Base-by-base conservation (phyloP, 1,284 basidiomycete species). In the Fistulina hepatica region DNA sequence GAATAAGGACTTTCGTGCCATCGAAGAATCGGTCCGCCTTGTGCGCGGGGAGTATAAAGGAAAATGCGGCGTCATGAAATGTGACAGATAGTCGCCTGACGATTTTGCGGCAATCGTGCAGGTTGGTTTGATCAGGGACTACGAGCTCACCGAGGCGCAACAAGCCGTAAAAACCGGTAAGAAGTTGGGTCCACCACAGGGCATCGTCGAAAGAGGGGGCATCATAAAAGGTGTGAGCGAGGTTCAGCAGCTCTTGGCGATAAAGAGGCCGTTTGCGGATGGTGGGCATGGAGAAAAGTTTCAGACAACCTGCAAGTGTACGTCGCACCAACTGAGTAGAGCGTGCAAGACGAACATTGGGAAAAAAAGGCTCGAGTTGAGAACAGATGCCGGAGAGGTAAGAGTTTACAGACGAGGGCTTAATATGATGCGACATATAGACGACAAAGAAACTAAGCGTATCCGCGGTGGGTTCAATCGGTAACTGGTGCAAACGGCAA, bases 301-400 rank as follows among this genome's bases (percentile, higher is more conserved):
- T 42, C 6, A 45, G 51, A 41, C 55, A 60, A 0, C 64, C 63
- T 1, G 38, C 34, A 0, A 68, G 37, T 0, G 60, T 63, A 12
- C 16, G 35, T 17, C 13, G 30, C 0, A 44, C 34, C 12, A 68
- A 43, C 0, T 24, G 42, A 4, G 44, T 48, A 1, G 33, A 25
- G 0, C 60, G 51, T 4, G 33, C 28, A 0, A 35, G 21, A 3
- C 55, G 49, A 6, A 67, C 43, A 2, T 57, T n/a, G 0, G 63
- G 65, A 42, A 51, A 69, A 22, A 49, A 46, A 2, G 52, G 35
- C 37, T 65, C 59, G 4, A 69, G 58, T 16, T 56, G 37, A 27
- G 52, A 53, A 36, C 53, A 53, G n/a, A 67, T 64, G 0, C 65
- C 62, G 0, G 62, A 63, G 0, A 68, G 56, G 48, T 68, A 69